Percentiles rank a stretch among this genome's conserved stretches.
Evolutionary conservation across 306 rosid species (phyloP).

Genomic region (Trifolium subterraneum): DNA sequence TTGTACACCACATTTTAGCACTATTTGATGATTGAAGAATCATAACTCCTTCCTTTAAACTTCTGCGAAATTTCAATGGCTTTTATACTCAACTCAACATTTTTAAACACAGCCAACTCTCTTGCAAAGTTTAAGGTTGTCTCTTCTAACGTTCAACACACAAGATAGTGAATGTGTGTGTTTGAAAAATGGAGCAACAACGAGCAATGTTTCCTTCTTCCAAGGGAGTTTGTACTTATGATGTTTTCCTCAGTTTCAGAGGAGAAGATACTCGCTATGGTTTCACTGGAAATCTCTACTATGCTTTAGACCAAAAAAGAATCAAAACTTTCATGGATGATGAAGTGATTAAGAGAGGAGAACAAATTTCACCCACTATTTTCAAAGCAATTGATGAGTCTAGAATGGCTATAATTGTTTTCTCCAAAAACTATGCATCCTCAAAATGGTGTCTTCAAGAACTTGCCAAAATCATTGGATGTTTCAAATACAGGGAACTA

Average conservation of each 20-base stretch:
- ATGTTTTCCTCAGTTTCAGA: constrained; percentile 7
- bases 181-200: not conserved
- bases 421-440: constrained; percentile 4
- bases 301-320: not conserved
- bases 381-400: not conserved
- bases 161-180: too few relatives aligned
- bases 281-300: not conserved
- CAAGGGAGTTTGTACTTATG: not conserved
- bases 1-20: too few relatives aligned
- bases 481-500: not conserved
- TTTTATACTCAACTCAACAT: not conserved
- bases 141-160: not conserved
- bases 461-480: not conserved
- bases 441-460: constrained; percentile 7
- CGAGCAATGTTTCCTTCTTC: not conserved
- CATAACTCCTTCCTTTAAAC: not conserved
- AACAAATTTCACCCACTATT: not conserved
- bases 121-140: not conserved
- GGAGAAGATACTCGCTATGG: constrained; percentile 7
- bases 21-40: not conserved
- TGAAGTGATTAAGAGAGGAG: not conserved
- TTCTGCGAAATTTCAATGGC: not conserved
- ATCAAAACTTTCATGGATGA: constrained; percentile 8
- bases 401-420: not conserved
- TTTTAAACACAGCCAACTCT: not conserved